phyloP scores from a whole-genome alignment of 1,284 basidiomycete genomes.

The Xerocomus nothofagi region DNA sequence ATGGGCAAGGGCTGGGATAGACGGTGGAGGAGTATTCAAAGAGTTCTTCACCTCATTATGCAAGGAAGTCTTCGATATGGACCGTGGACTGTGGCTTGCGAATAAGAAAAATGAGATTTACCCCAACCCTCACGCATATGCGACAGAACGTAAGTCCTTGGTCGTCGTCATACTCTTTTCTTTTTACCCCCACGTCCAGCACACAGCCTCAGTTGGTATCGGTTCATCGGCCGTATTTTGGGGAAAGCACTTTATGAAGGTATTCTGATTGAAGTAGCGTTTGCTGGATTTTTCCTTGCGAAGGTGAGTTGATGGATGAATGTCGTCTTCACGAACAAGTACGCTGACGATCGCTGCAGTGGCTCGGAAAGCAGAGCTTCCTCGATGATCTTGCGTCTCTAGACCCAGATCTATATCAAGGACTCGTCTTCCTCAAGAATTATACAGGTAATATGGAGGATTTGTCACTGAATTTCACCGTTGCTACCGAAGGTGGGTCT shows the following conservation, averaged over 20 bases:
- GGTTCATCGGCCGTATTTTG: constrained; percentile 90
- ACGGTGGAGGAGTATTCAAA: constrained; percentile 97
- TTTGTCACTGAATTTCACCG: constrained; percentile 89
- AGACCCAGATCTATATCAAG: constrained; percentile 92
- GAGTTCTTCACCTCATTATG: constrained; percentile 93
- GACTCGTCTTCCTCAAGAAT: constrained; percentile 91
- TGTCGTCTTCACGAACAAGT: not conserved
- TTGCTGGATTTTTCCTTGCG: constrained; percentile 93
- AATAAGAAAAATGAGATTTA: constrained; percentile 93
- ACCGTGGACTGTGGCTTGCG: constrained; percentile 91
- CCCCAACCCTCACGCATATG: constrained; percentile 89
- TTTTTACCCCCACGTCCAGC: constrained; percentile 41
- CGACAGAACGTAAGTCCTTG: constrained; percentile 67
- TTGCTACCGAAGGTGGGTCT: constrained; percentile 75
- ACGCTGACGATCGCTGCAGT: constrained; percentile 45
- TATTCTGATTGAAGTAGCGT: constrained; percentile 94
- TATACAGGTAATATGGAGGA: constrained; percentile 89
- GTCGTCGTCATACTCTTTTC: not conserved
- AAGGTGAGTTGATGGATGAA: constrained; percentile 52
- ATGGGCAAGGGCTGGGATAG: constrained; percentile 74
- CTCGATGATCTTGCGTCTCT: constrained; percentile 89
- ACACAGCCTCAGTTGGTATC: constrained; percentile 89
- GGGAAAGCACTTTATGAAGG: constrained; percentile 98
- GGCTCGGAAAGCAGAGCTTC: constrained; percentile 87
- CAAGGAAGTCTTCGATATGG: constrained; percentile 93